Base-by-base conservation (phyloP, 495 filamentous ascomycete genomes). In the Hypoxylon lenormandii region DNA sequence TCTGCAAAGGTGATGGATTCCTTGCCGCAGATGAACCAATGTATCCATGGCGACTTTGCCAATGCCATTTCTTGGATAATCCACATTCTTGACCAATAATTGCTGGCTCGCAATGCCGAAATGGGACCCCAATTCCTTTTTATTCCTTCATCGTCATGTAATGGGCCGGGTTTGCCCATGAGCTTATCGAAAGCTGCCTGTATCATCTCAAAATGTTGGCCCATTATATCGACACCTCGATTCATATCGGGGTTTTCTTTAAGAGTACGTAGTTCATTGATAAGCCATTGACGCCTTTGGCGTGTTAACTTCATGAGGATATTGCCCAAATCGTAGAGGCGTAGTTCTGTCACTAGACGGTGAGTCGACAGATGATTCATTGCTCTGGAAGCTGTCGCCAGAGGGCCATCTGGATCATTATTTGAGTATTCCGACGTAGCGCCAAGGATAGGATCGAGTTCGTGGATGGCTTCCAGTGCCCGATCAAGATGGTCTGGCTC, bases 1-100 rank as follows among this genome's bases (percentile, higher is more conserved):
- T 38, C 50, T 23, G 6, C 16, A 6, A 54, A 22, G 5, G 50
- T 54, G 30, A 40, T 11, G 8, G 33, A 37, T 1, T 38, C 33
- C 4, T n/a, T 8, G 16, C 50, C 50, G 13, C 50, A 54, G 3
- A 54, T 22, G 18, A 54, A 38, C 50, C 50, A 54, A n/a, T 54
- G 50, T 12, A 5, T 18, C n/a, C 18, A 21, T 5, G 33, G 50
- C 2, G 50, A 54, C n/a, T 16, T 22, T n/a, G 50, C 30, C 13
- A 54, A 30, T 6, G 15, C 33, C 30, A 54, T 54, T 23, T 54
- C 50, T n/a, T 54, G 50, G 15, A 54, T 22, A 15, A 54, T 54
- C 50, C 50, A 54, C 12, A 23, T 13, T 54, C 50, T 54, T 4
- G 13, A 5, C 50, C 50, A 54, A 22, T 54, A 54, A 1, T 40